These are phyloP conservation scores for Larix sibirica DNA, from an alignment of 83 land plant species.

Conservation along the genomic window DNA sequence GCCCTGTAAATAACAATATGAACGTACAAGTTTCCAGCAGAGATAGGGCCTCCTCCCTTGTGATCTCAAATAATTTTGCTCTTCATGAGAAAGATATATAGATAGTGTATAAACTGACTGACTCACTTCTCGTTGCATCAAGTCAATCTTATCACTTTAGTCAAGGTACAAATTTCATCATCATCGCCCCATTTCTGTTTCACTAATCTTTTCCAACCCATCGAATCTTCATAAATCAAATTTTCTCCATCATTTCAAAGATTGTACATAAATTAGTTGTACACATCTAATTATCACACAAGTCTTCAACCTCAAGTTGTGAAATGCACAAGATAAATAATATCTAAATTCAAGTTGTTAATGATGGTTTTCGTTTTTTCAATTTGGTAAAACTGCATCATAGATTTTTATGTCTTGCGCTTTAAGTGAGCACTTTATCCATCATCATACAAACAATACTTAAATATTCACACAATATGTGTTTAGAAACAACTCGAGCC, in stretches of 20 bases:
- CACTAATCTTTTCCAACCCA: constrained; percentile 3
- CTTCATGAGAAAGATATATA: too few relatives aligned
- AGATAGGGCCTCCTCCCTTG: neutral
- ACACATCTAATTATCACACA: constrained; percentile 3
- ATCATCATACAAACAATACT: too few relatives aligned
- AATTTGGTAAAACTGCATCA: too few relatives aligned
- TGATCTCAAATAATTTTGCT: too few relatives aligned
- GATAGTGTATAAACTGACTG: too few relatives aligned
- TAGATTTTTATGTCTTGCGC: too few relatives aligned
- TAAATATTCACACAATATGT: too few relatives aligned
- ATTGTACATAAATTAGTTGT: constrained; percentile 13
- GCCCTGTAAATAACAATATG: neutral
- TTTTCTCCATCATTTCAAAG: constrained; percentile 2
- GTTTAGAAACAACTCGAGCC: too few relatives aligned
- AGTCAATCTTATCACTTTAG: constrained; percentile 10
- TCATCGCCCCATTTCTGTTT: constrained; percentile 8
- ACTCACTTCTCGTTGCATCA: neutral
- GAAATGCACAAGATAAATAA: neutral
- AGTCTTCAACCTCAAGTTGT: neutral
- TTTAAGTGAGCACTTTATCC: too few relatives aligned
- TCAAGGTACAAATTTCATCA: neutral
- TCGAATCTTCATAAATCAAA: constrained; percentile 9
- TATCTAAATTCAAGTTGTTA: too few relatives aligned
- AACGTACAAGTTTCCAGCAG: constrained; percentile 7
- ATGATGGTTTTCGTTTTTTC: too few relatives aligned